Evolutionary conservation across 2,329 filamentous ascomycete species (phyloP).

Genomic region (Sclerotinia sclerotiorum): DNA sequence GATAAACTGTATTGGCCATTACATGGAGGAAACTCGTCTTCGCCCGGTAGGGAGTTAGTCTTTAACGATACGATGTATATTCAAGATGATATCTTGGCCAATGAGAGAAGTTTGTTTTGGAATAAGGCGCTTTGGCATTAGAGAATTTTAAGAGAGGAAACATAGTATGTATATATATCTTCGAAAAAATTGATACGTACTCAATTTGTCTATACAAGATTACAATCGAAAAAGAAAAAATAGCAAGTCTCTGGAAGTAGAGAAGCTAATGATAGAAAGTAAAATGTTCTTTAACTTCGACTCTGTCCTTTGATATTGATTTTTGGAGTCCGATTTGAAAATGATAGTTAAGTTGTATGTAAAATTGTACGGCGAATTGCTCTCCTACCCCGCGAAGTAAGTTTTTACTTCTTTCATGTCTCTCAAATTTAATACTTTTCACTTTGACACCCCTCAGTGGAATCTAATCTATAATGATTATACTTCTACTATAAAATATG

Average conservation of each 20-base stretch:
- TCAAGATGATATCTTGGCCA: conserved; percentile 2
- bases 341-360: neutral
- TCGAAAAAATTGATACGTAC: neutral
- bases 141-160: too few relatives aligned
- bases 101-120: neutral
- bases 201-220: neutral
- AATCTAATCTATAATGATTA: too few relatives aligned
- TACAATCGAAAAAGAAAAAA: neutral
- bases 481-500: too few relatives aligned
- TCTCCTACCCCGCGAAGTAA: too few relatives aligned
- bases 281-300: neutral
- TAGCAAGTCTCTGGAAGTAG: neutral
- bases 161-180: neutral
- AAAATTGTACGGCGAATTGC: too few relatives aligned
- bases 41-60: neutral
- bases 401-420: too few relatives aligned
- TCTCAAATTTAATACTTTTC: too few relatives aligned
- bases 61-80: conserved; percentile 11
- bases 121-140: conserved; percentile 13
- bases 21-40: neutral
- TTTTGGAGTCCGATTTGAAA: neutral
- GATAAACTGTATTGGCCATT: conserved; percentile 5
- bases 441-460: too few relatives aligned
- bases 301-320: too few relatives aligned
- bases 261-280: neutral